Evolutionary conservation across 495 filamentous ascomycete genomes (phyloP).

Genomic region (Aspergillus sclerotiicarbonarius): DNA sequence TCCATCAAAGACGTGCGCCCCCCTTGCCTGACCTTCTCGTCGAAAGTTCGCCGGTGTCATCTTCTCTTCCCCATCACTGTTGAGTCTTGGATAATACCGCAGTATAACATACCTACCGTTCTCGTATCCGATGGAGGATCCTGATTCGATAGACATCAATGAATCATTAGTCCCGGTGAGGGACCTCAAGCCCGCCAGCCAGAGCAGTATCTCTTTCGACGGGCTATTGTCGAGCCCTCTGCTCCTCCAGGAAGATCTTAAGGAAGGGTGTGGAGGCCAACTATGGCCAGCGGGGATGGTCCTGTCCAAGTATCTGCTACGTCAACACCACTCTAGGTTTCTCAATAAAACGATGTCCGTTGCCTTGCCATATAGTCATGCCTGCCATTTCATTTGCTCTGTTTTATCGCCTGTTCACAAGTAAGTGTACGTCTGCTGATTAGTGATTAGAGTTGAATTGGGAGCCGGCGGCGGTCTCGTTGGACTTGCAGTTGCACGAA

Average conservation of each 20-base stretch:
- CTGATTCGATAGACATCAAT: constrained; percentile 44
- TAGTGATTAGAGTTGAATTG: constrained; percentile 72
- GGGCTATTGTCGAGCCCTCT: constrained; percentile 69
- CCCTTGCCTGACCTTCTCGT: no score
- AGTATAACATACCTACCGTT: background rate
- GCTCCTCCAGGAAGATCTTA: constrained; percentile 77
- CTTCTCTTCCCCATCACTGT: no score
- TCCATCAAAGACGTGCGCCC: background rate
- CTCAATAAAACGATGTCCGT: constrained; percentile 72
- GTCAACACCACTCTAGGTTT: constrained; percentile 60
- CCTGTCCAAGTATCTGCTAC: constrained; percentile 77
- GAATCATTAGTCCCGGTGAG: constrained; percentile 68
- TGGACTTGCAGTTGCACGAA: constrained; percentile 48
- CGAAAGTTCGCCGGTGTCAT: no score
- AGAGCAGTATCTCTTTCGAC: constrained; percentile 65
- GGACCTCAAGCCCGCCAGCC: constrained; percentile 60
- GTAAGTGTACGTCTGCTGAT: background rate
- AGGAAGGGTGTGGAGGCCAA: constrained; percentile 84
- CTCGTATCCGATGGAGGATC: background rate
- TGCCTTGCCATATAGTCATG: constrained; percentile 10
- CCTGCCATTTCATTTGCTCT: background rate
- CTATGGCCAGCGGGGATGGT: constrained; percentile 94
- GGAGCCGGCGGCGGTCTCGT: constrained; percentile 91
- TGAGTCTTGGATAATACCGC: background rate
- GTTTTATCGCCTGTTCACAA: constrained; percentile 6